phyloP scores from a whole-genome alignment of 768 basidiomycete species.

The Suillus discolor region DNA sequence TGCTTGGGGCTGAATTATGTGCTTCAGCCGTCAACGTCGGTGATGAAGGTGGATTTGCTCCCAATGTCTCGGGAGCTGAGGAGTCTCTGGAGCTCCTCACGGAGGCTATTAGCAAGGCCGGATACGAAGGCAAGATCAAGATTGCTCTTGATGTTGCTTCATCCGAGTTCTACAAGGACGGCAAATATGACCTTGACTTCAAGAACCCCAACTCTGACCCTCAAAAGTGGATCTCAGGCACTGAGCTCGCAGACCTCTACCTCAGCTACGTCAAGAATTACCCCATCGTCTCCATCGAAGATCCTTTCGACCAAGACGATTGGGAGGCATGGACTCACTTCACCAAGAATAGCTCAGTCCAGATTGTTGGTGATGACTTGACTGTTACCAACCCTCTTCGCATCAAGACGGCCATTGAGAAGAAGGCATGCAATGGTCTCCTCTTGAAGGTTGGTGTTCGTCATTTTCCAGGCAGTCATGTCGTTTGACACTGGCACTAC shows the following conservation, averaged over 20 bases:
- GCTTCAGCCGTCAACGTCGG: constrained; percentile 92
- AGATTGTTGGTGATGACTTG: constrained; percentile 95
- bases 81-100: constrained; percentile 95
- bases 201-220: constrained; percentile 99
- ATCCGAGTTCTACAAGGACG: constrained; percentile 99
- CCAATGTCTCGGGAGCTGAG: constrained; percentile 95
- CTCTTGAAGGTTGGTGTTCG: constrained; percentile 75
- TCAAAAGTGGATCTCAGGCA: constrained; percentile 92
- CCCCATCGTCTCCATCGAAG: constrained; percentile 94
- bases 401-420: constrained; percentile 98
- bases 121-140: constrained; percentile 98
- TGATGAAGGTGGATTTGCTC: constrained; percentile 99
- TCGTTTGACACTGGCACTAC: constrained; percentile 8
- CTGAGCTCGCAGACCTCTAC: constrained; percentile 93
- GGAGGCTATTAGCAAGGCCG: constrained; percentile 97
- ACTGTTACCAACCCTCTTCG: constrained; percentile 97
- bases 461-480: not conserved
- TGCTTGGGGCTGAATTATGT: constrained; percentile 13
- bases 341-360: constrained; percentile 75
- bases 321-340: constrained; percentile 98
- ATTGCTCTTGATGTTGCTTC: constrained; percentile 98
- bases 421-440: constrained; percentile 99
- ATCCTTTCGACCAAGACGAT: constrained; percentile 99
- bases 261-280: constrained; percentile 85
- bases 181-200: constrained; percentile 98